Conservation (phyloP, 306 rosid species). For the Cicer bijugum region DNA sequence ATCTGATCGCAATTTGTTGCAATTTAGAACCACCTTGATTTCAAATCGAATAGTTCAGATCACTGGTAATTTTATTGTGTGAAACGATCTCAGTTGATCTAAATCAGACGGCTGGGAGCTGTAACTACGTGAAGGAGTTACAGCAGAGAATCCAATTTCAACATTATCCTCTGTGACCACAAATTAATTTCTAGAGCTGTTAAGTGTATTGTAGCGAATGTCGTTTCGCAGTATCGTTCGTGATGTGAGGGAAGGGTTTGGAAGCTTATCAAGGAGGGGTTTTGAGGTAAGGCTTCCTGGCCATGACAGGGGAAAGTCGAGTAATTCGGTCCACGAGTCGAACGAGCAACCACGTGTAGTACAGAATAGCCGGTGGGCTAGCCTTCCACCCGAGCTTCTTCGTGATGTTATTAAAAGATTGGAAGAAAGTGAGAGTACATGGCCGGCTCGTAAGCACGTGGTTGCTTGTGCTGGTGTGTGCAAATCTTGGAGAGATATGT, state of each 20-base stretch:
- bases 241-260: constrained; percentile 83
- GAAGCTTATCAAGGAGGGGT: constrained; percentile 84
- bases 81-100: no score
- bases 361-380: constrained; percentile 81
- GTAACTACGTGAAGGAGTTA: no score
- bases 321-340: constrained; percentile 68
- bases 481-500: constrained; percentile 92
- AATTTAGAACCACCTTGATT: no score
- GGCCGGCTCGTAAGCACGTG: constrained; percentile 86
- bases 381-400: constrained; percentile 89
- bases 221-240: constrained; percentile 90
- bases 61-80: no score
- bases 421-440: constrained; percentile 80
- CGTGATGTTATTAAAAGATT: constrained; percentile 77
- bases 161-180: background rate
- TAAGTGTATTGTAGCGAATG: constrained; percentile 56
- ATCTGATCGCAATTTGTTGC: background rate
- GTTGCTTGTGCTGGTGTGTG: constrained; percentile 89
- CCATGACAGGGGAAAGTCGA: constrained; percentile 70
- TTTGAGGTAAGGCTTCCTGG: constrained; percentile 81
- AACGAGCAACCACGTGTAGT: constrained; percentile 51
- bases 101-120: no score
- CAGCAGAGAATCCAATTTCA: no score
- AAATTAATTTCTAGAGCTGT: constrained; percentile 40
- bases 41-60: no score